phyloP scores from a whole-genome alignment of 1,284 basidiomycete genomes.

The Leccinum ponderosum region DNA sequence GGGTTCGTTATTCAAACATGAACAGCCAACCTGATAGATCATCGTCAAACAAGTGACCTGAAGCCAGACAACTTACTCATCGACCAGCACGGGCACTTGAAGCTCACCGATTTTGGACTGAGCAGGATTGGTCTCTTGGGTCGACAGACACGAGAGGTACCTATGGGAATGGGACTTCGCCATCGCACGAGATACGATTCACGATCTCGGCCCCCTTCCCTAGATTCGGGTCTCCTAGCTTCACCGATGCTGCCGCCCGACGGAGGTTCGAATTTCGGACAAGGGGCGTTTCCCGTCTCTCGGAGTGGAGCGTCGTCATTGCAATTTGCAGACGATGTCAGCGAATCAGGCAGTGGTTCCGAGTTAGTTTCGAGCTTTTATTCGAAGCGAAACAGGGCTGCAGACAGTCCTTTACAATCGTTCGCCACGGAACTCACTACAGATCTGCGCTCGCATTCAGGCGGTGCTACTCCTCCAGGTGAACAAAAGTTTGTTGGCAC shows the following conservation, averaged over 20 bases:
- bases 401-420: slow-evolving; percentile 77
- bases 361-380: slow-evolving; percentile 69
- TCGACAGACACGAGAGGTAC: slow-evolving; percentile 87
- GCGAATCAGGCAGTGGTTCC: slow-evolving; percentile 81
- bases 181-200: slow-evolving; percentile 63
- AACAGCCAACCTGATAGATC: slow-evolving; percentile 8
- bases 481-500: slow-evolving; percentile 95
- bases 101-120: slow-evolving; percentile 97
- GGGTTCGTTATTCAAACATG: neutral
- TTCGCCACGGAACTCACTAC: slow-evolving; percentile 82
- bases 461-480: slow-evolving; percentile 67
- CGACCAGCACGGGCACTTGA: slow-evolving; percentile 94
- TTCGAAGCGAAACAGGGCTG: slow-evolving; percentile 53
- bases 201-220: slow-evolving; percentile 74
- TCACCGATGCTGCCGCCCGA: slow-evolving; percentile 69
- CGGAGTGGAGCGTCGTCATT: slow-evolving; percentile 65
- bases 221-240: slow-evolving; percentile 79
- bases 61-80: slow-evolving; percentile 99
- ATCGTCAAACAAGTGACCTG: slow-evolving; percentile 69
- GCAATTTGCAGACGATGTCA: slow-evolving; percentile 73
- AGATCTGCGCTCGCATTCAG: slow-evolving; percentile 69
- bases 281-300: slow-evolving; percentile 56
- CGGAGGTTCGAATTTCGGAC: slow-evolving; percentile 81
- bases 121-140: slow-evolving; percentile 97
- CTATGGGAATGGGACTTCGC: slow-evolving; percentile 53